phyloP scores from a whole-genome alignment of 768 basidiomycete genomes.

The Heimioporus sp. region DNA sequence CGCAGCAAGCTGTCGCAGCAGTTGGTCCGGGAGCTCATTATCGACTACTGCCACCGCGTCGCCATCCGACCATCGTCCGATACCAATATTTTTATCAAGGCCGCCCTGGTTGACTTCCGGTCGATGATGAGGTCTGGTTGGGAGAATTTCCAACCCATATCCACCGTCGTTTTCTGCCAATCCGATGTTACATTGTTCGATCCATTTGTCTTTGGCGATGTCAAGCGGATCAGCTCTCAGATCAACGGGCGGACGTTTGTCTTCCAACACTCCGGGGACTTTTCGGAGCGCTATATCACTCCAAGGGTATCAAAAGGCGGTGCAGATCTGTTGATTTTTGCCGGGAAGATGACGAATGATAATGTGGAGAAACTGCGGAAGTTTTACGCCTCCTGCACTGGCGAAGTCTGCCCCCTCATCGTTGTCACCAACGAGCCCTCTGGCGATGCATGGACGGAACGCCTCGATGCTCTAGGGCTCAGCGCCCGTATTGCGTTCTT shows the following conservation, averaged over 20 bases:
- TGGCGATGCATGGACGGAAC: constrained; percentile 8
- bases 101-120: constrained; percentile 25
- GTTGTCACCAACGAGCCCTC: constrained; percentile 13
- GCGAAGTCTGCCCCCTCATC: constrained; percentile 26
- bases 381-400: constrained; percentile 18
- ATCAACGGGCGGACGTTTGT: constrained; percentile 24
- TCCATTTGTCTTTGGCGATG: constrained; percentile 14
- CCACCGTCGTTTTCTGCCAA: constrained; percentile 20
- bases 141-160: constrained; percentile 18
- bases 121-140: constrained; percentile 25
- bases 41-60: constrained; percentile 13
- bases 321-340: constrained; percentile 25
- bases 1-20: constrained; percentile 22
- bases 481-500: constrained; percentile 12
- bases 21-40: constrained; percentile 20
- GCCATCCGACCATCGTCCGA: constrained; percentile 17
- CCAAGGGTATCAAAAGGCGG: constrained; percentile 19
- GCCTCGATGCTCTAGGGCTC: constrained; percentile 11
- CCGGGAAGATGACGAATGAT: constrained; percentile 6
- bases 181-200: constrained; percentile 12
- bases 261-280: constrained; percentile 19
- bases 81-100: constrained; percentile 23
- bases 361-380: constrained; percentile 9
- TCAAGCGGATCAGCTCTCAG: constrained; percentile 14
- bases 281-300: constrained; percentile 11